These are phyloP conservation scores for Myxozyma sirexii DNA, from an alignment of 805 yeast genomes.

Conservation along the genomic window DNA sequence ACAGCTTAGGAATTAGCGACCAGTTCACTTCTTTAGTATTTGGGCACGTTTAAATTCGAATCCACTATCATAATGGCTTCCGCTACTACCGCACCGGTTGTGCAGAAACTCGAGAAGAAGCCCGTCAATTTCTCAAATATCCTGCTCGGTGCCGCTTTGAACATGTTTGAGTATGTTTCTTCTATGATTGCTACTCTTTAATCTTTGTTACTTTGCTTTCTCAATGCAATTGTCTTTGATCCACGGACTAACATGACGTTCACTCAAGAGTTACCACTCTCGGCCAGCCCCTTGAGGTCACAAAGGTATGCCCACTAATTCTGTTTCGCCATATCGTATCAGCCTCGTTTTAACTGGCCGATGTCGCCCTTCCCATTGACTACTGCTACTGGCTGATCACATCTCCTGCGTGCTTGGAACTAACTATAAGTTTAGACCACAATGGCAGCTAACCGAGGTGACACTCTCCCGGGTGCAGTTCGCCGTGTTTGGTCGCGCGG, in stretches of 20 bases:
- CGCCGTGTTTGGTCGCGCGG: constrained; percentile 89
- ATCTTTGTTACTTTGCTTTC: not conserved
- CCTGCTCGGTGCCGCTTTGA: constrained; percentile 88
- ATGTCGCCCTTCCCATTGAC: not conserved
- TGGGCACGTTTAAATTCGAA: too few relatives aligned
- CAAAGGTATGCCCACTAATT: constrained; percentile 53
- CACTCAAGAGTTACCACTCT: constrained; percentile 69
- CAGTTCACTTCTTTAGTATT: not conserved
- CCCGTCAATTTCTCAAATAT: constrained; percentile 88
- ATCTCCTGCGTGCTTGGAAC: not conserved
- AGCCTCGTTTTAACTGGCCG: too few relatives aligned
- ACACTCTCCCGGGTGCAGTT: constrained; percentile 67
- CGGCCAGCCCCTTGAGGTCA: constrained; percentile 96
- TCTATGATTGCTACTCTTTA: not conserved
- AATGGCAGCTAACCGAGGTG: constrained; percentile 92
- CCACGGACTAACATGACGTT: too few relatives aligned
- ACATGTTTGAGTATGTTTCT: constrained; percentile 66
- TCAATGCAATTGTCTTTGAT: too few relatives aligned
- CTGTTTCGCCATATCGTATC: too few relatives aligned
- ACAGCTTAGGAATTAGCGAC: too few relatives aligned
- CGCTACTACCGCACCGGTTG: constrained; percentile 2
- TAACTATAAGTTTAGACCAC: constrained; percentile 61
- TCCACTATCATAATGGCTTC: constrained; percentile 2
- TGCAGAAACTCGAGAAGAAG: constrained; percentile 58
- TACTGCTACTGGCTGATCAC: not conserved